Base-by-base conservation (phyloP, 768 basidiomycete species). In the Aureoboletus auriporus region DNA sequence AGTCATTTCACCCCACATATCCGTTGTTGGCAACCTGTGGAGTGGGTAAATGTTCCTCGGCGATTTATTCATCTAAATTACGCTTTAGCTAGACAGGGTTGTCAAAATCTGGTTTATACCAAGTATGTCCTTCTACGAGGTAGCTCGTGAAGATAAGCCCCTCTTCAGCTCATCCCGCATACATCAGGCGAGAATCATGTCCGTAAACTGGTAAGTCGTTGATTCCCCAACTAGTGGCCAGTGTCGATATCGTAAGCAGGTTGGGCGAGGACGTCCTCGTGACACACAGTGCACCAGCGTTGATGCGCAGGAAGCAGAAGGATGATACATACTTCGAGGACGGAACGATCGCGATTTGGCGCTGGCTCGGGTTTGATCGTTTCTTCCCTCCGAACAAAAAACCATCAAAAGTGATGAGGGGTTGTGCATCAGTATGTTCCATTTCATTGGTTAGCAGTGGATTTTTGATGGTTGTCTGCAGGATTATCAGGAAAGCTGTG, bases 401-500 rank as follows among this genome's bases (percentile, higher is more conserved):
- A 36, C 44, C 70, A 57, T 63, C 63, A 39, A 69, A 61, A 33
- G 63, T 74, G 20, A 69, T 82, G 56, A 70, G 80, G 51, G 83
- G 83, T 16, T 80, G 79, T 51, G 74, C 77, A 41, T 80, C 82
- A 42, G 86, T 88, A 65, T 29, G 80, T 42, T 30, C 39, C 6
- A 1, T 17, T 12, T 42, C 17, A 8, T 46, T 39, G n/a, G 42
- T 38, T 38, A 13, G 3, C 3, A 36, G 8, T 35, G 16, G 13
- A 41, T 35, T 26, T 17, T 48, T 59, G 39, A 56, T 44, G 4
- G 3, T 34, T 33, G n/a, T 31, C 30, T 11, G 34, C 39, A 89
- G 86, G 88, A 89, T 62, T 89, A 82, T 59, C 82, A 81, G 56
- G 83, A 89, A 57, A 88, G 85, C 63, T 75, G 88, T 88, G 60